Conservation (phyloP, 352 stramenopile genomes). For the Phytophthora pisi region DNA sequence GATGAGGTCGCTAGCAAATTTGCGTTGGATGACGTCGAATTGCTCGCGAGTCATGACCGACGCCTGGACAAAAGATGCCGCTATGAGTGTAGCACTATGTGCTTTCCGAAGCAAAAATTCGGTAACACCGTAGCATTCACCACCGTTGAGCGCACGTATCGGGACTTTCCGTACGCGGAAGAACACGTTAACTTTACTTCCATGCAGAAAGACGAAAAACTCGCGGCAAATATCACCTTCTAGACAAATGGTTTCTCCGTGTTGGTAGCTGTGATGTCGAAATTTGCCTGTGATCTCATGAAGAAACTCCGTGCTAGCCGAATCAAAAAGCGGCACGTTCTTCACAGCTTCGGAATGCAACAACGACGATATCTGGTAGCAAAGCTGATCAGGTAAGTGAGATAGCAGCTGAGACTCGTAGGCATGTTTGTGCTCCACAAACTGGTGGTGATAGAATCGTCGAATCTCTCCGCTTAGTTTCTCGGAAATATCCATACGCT, state of each 20-base stretch:
- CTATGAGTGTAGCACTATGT: conserved; percentile 53
- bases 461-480: conserved; percentile 69
- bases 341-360: conserved; percentile 68
- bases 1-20: conserved; percentile 60
- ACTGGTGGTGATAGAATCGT: conserved; percentile 83
- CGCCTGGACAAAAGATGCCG: conserved; percentile 55
- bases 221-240: conserved; percentile 76
- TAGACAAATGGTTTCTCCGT: conserved; percentile 72
- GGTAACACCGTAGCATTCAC: conserved; percentile 71
- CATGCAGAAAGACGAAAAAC: conserved; percentile 67
- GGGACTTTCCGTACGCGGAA: conserved; percentile 49
- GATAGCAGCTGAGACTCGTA: conserved; percentile 76
- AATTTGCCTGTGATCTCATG: conserved; percentile 84
- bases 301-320: conserved; percentile 61
- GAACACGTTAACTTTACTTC: conserved; percentile 67
- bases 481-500: conserved; percentile 63
- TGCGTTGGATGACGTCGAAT: conserved; percentile 67
- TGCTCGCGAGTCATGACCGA: conserved; percentile 78
- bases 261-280: conserved; percentile 71
- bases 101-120: conserved; percentile 67
- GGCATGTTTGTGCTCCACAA: conserved; percentile 62
- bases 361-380: conserved; percentile 76
- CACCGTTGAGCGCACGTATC: conserved; percentile 60
- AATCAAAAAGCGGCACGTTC: conserved; percentile 64
- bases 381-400: conserved; percentile 75